phyloP scores from a whole-genome alignment of 2,329 filamentous ascomycete species.

The Alternaria conjuncta region DNA sequence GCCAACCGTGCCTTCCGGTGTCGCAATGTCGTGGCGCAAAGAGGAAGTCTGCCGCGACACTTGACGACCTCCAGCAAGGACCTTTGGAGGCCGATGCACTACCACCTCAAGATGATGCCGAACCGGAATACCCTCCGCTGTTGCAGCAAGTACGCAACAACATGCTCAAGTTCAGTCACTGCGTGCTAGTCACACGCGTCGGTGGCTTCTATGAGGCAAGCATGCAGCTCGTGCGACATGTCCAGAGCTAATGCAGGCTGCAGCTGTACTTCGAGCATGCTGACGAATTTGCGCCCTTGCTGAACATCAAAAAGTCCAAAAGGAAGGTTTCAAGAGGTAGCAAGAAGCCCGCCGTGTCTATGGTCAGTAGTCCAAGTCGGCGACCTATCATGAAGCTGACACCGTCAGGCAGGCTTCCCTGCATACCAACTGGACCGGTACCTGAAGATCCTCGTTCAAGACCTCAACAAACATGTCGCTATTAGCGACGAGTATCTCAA shows the following conservation, averaged over 20 bases:
- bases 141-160: constrained; percentile 85
- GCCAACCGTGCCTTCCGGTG: constrained; percentile 20
- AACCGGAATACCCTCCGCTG: constrained; percentile 80
- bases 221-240: not conserved
- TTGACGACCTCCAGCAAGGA: constrained; percentile 63
- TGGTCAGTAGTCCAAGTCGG: constrained; percentile 64
- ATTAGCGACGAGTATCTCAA: constrained; percentile 93
- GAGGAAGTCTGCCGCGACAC: constrained; percentile 43
- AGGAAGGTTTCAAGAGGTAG: constrained; percentile 70
- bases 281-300: constrained; percentile 81
- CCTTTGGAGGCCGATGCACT: constrained; percentile 54
- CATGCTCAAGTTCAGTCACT: constrained; percentile 89
- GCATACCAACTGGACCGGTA: constrained; percentile 92
- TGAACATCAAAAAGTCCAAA: constrained; percentile 84
- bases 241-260: constrained; percentile 12
- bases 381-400: constrained; percentile 11
- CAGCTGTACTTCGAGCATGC: constrained; percentile 93
- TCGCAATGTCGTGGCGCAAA: constrained; percentile 49
- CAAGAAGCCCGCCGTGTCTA: constrained; percentile 70
- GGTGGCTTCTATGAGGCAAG: constrained; percentile 89
- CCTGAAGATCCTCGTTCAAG: constrained; percentile 90
- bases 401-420: constrained; percentile 80
- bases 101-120: constrained; percentile 52
- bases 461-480: constrained; percentile 88
- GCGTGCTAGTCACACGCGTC: constrained; percentile 88